These are phyloP conservation scores for Leccinum insolens DNA, from an alignment of 1,284 basidiomycete species.

Conservation along the genomic window DNA sequence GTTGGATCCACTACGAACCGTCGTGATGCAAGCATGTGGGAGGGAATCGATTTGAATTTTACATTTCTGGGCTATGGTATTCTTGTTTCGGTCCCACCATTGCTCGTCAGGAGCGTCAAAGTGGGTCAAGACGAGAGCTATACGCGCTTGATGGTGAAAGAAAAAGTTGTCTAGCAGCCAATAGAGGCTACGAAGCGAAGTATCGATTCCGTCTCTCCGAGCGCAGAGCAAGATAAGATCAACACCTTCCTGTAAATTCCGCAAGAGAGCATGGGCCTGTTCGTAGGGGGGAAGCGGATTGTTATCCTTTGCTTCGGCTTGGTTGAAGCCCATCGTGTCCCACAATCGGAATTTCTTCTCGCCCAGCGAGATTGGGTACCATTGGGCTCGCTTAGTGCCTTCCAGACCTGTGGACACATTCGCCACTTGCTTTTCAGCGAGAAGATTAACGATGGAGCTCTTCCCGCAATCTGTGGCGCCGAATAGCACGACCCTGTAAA, in stretches of 20 bases:
- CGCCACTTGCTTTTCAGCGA: constrained; percentile 24
- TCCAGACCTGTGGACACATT: constrained; percentile 25
- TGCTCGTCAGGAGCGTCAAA: constrained; percentile 28
- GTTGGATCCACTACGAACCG: background rate
- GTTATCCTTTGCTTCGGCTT: constrained; percentile 17
- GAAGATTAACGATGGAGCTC: constrained; percentile 32
- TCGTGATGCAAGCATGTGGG: background rate
- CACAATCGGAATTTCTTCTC: constrained; percentile 30
- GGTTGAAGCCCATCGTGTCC: constrained; percentile 35
- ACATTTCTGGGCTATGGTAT: background rate
- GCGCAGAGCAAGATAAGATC: constrained; percentile 30
- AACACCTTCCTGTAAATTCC: constrained; percentile 25
- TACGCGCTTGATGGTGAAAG: constrained; percentile 29
- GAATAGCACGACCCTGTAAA: constrained; percentile 18
- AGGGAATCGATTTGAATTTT: fast-evolving
- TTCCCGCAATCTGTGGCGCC: constrained; percentile 31
- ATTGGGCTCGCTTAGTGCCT: constrained; percentile 28
- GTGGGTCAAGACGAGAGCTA: constrained; percentile 41
- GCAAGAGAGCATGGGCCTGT: constrained; percentile 28
- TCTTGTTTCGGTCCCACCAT: constrained; percentile 25
- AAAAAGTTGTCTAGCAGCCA: constrained; percentile 30
- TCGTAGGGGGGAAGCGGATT: constrained; percentile 29
- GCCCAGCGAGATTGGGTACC: constrained; percentile 27
- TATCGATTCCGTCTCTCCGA: constrained; percentile 26
- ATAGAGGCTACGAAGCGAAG: constrained; percentile 30